A percentile compares a stretch with the other conserved stretches of the same genome.
Conservation (phyloP, 305 asterid genomes). For the Solanum hybrid region DNA sequence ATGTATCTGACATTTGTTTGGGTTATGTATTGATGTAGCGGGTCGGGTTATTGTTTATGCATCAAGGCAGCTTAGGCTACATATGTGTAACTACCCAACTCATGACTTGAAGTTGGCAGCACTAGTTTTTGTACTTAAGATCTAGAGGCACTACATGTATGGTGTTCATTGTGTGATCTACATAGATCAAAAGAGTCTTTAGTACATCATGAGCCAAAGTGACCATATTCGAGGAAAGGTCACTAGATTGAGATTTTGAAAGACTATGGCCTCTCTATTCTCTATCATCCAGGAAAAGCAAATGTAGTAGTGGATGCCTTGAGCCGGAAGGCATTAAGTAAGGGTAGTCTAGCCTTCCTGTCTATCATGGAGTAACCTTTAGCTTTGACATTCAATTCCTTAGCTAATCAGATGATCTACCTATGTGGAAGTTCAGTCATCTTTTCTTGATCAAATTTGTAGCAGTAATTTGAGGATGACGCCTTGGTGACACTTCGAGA, state of each 20-base stretch:
- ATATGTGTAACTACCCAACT: background rate
- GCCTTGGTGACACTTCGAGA: background rate
- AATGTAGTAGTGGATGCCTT: background rate
- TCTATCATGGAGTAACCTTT: background rate
- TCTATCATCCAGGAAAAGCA: background rate
- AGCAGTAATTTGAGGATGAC: background rate
- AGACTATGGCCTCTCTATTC: background rate
- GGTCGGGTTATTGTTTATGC: background rate
- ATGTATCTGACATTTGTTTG: background rate
- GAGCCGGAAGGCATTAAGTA: background rate
- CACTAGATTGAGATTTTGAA: background rate
- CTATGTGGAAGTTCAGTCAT: background rate
- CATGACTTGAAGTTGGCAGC: background rate
- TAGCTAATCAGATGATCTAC: background rate
- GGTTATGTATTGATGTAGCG: background rate
- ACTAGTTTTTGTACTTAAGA: background rate
- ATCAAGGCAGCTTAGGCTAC: background rate
- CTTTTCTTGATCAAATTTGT: background rate
- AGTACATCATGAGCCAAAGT: background rate
- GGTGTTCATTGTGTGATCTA: background rate
- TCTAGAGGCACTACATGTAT: background rate
- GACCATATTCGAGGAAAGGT: background rate
- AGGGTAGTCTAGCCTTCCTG: background rate
- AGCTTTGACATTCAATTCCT: background rate
- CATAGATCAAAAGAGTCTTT: background rate